Percentiles rank a stretch among this genome's conserved stretches.
Evolutionary conservation across 768 basidiomycete species (phyloP).

Genomic region (Serendipita sp.): DNA sequence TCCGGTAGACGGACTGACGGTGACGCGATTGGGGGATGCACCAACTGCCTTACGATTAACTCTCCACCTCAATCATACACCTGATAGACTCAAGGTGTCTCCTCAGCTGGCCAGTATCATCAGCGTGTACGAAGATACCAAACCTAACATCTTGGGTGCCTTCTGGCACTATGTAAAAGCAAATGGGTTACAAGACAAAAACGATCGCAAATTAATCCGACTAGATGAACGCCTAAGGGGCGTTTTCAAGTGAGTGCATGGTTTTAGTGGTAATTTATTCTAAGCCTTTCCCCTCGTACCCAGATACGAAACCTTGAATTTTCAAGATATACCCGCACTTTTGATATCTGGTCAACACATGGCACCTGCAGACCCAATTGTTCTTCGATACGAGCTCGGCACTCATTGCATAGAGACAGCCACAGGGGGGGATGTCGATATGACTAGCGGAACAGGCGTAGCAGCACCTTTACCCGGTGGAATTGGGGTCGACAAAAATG

Average conservation of each 20-base stretch:
- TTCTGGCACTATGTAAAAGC: conserved; percentile 90
- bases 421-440: neutral
- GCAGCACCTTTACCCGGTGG: neutral
- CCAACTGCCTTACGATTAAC: conserved; percentile 66
- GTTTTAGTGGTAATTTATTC: neutral
- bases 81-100: conserved; percentile 69
- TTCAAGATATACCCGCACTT: neutral
- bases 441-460: neutral
- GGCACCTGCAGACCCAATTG: conserved; percentile 57
- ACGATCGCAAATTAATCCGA: conserved; percentile 52
- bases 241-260: conserved; percentile 22
- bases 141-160: conserved; percentile 62
- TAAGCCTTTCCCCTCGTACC: neutral
- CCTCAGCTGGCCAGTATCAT: conserved; percentile 51
- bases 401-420: neutral
- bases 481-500: conserved; percentile 1
- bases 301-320: conserved; percentile 1
- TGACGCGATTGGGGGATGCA: conserved; percentile 65
- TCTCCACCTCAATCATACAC: conserved; percentile 73
- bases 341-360: neutral
- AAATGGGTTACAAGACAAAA: conserved; percentile 67
- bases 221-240: conserved; percentile 51
- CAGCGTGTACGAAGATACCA: conserved; percentile 71
- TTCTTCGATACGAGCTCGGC: conserved; percentile 47
- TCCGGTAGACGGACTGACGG: conserved; percentile 70